These are phyloP conservation scores for Teunomyces cretensis DNA, from an alignment of 805 yeast genomes.

Conservation along the genomic window DNA sequence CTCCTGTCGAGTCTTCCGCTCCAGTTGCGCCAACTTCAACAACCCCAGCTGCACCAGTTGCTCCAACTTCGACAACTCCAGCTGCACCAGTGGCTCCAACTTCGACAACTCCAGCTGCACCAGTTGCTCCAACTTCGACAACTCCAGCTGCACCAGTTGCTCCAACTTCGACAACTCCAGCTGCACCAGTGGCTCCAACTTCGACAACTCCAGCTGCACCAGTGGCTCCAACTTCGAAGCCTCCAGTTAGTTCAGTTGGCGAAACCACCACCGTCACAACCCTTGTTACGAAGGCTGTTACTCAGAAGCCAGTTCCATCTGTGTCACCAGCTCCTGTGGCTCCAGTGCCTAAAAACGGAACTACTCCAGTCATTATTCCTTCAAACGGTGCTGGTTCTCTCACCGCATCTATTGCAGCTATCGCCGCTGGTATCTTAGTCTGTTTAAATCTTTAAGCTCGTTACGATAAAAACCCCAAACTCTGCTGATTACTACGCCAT, in stretches of 20 bases:
- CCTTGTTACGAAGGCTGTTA: neutral
- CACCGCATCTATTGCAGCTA: slow-evolving; percentile 10
- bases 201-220: neutral
- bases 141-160: neutral
- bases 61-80: neutral
- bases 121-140: neutral
- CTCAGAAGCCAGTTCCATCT: slow-evolving; percentile 4
- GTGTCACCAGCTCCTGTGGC: neutral
- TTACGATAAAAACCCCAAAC: neutral
- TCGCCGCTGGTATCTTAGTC: slow-evolving; percentile 9
- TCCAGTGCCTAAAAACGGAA: slow-evolving; percentile 4
- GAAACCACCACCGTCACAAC: neutral
- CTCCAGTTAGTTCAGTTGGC: neutral
- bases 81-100: neutral
- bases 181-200: neutral
- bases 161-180: neutral
- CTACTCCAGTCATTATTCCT: slow-evolving; percentile 9
- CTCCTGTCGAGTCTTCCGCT: too few relatives aligned
- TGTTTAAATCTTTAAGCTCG: slow-evolving; percentile 11
- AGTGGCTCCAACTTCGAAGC: neutral
- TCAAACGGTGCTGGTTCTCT: slow-evolving; percentile 9
- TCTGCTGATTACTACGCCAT: too few relatives aligned
- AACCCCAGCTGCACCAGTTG: neutral
- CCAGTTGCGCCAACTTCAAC: neutral
- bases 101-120: neutral